Percentiles rank a stretch among this genome's conserved stretches.
Evolutionary conservation across 129 eudicot genomes (phyloP).

Genomic region (Pittosporum tobira): DNA sequence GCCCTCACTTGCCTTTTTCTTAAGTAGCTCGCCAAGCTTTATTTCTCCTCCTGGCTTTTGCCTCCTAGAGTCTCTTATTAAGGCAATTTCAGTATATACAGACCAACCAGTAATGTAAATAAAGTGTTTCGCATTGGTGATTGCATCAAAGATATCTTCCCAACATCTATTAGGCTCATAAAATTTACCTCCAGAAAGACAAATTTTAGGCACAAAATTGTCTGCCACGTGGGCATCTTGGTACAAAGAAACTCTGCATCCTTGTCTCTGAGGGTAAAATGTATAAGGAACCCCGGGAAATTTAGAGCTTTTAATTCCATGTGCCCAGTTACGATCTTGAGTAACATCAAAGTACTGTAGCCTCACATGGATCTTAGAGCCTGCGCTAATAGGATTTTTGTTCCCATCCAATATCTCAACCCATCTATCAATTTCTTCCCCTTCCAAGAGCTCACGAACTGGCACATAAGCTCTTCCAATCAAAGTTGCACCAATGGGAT

Average conservation of each 20-base stretch:
- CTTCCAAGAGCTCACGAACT: constrained; percentile 14
- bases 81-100: constrained; percentile 14
- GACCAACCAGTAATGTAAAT: constrained; percentile 22
- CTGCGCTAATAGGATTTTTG: constrained; percentile 11
- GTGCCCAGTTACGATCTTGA: constrained; percentile 14
- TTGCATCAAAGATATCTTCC: constrained; percentile 23
- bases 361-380: constrained; percentile 16
- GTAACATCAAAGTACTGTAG: constrained; percentile 14
- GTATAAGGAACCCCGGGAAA: constrained; percentile 22
- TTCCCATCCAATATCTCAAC: constrained; percentile 9
- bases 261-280: constrained; percentile 17
- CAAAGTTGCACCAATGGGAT: constrained; percentile 15
- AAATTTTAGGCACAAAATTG: constrained; percentile 16
- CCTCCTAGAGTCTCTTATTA: constrained; percentile 20
- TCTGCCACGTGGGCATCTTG: constrained; percentile 16
- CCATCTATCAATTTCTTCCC: constrained; percentile 18
- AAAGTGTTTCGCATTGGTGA: constrained; percentile 18
- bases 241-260: constrained; percentile 19
- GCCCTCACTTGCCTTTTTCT: constrained; percentile 22
- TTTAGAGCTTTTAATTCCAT: constrained; percentile 12
- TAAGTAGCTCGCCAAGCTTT: constrained; percentile 16
- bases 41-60: constrained; percentile 20
- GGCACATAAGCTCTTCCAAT: constrained; percentile 18
- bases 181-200: constrained; percentile 18
- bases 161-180: constrained; percentile 18